Base-by-base conservation (phyloP, 2,329 filamentous ascomycete genomes). In the Elsinoe fawcettii region DNA sequence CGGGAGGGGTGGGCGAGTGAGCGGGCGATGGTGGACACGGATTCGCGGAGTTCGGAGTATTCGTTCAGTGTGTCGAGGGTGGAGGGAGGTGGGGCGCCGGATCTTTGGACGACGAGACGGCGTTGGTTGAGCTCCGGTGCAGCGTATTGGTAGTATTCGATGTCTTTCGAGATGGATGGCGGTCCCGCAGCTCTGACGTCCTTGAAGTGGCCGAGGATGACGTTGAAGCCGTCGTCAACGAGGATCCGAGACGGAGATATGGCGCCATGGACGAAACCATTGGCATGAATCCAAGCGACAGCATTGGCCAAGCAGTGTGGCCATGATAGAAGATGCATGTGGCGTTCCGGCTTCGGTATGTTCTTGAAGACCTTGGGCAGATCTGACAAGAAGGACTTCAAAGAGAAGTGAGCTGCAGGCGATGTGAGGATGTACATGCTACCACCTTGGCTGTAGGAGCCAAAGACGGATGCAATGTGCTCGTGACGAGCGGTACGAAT, bases 201-300 rank as follows among this genome's bases (percentile, higher is more conserved):
- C 73, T 60, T 65, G 75, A 61, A 67, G 70, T 64, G 64, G 73
- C 66, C 78, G 59, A 87, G 82, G 60, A 86, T 84, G 49, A 90
- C 81, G 59, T 80, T 76, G 62, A 88, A 85, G 59, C 81, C 76
- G 59, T 76, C 74, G 63, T 85, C 81, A 63, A 90, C 80, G 64
- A 87, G 76, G 25, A 90, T 77, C 8, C 85, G 86, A 0, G 85
- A 85, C 1, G 86, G 87, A 60, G 81, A 83, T 67, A 91, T 88
- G 53, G 82, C 83, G 22, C 80, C 80, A 63, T 90, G 86, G 2
- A 80, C 79, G 23, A 82, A 77, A 1, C 83, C 82, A 47, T 78
- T 78, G 61, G 77, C 78, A 66, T 90, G 87, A 2, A 90, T 71
- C 60, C 80, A 86, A 56, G 83, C 81, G 12, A 90, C 66, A 1